phyloP scores from a whole-genome alignment of 176 grass and related monocot species.

The Oryza punctata region DNA sequence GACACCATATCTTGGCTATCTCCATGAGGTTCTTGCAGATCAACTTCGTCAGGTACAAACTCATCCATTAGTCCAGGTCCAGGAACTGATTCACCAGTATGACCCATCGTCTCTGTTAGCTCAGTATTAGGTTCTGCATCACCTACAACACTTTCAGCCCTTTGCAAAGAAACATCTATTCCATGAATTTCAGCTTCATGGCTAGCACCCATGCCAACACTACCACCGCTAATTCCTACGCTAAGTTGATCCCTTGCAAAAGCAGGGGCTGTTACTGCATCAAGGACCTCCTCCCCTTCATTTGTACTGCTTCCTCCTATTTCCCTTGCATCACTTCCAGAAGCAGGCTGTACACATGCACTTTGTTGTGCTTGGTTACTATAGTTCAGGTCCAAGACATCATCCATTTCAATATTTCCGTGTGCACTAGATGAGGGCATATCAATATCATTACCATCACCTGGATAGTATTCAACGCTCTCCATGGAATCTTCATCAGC shows the following conservation, averaged over 20 bases:
- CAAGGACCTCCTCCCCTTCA: constrained; percentile 93
- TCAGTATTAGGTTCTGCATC: constrained; percentile 86
- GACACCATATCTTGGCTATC: constrained; percentile 94
- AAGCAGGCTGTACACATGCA: constrained; percentile 71
- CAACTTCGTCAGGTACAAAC: constrained; percentile 76
- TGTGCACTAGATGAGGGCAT: constrained; percentile 77
- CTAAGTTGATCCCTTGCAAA: constrained; percentile 83
- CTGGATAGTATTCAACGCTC: constrained; percentile 95
- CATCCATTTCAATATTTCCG: constrained; percentile 81
- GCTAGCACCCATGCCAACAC: constrained; percentile 97
- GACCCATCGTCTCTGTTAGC: constrained; percentile 89
- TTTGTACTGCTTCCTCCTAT: constrained; percentile 97
- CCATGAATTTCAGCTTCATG: constrained; percentile 99
- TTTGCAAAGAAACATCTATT: constrained; percentile 79
- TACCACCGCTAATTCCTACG: constrained; percentile 89
- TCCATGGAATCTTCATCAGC: constrained; percentile 88
- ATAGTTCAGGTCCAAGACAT: constrained; percentile 82
- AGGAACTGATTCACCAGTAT: constrained; percentile 88
- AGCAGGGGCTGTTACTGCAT: constrained; percentile 73
- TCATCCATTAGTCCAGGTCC: constrained; percentile 86
- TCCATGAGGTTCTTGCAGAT: constrained; percentile 63
- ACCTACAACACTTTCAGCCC: constrained; percentile 78
- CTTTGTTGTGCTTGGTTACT: constrained; percentile 97
- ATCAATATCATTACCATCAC: constrained; percentile 64
- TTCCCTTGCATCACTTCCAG: constrained; percentile 81